Conservation (phyloP, 495 filamentous ascomycete species). For the Hypoxylon perforatum region DNA sequence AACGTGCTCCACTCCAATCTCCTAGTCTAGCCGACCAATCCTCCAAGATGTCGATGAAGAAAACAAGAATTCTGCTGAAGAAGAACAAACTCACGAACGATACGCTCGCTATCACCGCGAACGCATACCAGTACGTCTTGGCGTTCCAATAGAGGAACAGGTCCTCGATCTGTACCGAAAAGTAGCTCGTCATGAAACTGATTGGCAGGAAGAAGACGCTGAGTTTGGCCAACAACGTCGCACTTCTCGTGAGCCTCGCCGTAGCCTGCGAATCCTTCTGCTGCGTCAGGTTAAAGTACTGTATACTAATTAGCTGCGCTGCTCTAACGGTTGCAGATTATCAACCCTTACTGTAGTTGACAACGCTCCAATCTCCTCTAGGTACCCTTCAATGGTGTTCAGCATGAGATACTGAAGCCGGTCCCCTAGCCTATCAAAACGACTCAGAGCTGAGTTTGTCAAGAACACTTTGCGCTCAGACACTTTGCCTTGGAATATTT, state of each 20-base stretch:
- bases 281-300: conserved; percentile 91
- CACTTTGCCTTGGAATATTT: too few species aligned
- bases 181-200: conserved; percentile 86
- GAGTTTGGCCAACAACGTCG: conserved; percentile 83
- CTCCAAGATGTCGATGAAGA: conserved; percentile 63
- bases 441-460: conserved; percentile 71
- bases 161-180: conserved; percentile 74
- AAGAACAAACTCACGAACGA: conserved; percentile 70
- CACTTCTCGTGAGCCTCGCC: conserved; percentile 80
- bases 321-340: neutral
- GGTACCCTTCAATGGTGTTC: conserved; percentile 81
- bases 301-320: conserved; percentile 29
- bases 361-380: conserved; percentile 81
- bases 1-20: conserved; percentile 23
- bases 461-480: conserved; percentile 72
- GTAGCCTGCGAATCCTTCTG: conserved; percentile 84
- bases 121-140: conserved; percentile 77
- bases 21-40: conserved; percentile 38
- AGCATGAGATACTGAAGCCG: conserved; percentile 82
- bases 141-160: conserved; percentile 67
- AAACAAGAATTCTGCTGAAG: conserved; percentile 60
- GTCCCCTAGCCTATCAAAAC: conserved; percentile 81
- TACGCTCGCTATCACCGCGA: conserved; percentile 73
- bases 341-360: conserved; percentile 65
- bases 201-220: conserved; percentile 88